phyloP scores from a whole-genome alignment of 2,329 filamentous ascomycete genomes.

The Trichoderma asperellum region DNA sequence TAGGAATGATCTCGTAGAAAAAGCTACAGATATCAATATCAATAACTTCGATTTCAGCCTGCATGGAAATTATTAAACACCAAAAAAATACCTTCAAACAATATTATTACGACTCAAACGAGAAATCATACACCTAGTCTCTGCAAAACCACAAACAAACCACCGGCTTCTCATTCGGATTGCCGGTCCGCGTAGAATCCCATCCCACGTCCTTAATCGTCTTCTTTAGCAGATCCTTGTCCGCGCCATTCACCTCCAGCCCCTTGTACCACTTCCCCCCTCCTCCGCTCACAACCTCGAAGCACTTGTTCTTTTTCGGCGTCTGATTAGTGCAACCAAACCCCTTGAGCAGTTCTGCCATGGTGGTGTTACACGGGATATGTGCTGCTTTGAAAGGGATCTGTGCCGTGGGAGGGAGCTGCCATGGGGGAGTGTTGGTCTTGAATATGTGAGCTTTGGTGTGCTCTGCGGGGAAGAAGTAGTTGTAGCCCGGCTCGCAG shows the following conservation, averaged over 20 bases:
- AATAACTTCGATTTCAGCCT: background rate
- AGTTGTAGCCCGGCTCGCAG: conserved; percentile 65
- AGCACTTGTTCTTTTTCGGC: conserved; percentile 59
- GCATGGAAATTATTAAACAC: background rate
- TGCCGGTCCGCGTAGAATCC: conserved; percentile 55
- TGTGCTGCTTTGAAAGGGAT: conserved; percentile 55
- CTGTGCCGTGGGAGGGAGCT: conserved; percentile 47
- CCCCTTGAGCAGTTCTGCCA: conserved; percentile 61
- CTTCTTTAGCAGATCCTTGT: conserved; percentile 53
- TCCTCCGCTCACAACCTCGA: conserved; percentile 59
- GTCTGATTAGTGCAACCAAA: conserved; percentile 59
- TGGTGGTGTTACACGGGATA: conserved; percentile 56
- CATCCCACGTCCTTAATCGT: conserved; percentile 62
- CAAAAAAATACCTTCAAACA: background rate
- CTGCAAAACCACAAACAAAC: conserved; percentile 66
- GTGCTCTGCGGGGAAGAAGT: conserved; percentile 62
- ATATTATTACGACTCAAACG: background rate
- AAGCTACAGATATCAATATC: too few relatives aligned
- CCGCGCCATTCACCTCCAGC: conserved; percentile 53
- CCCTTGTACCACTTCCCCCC: conserved; percentile 64
- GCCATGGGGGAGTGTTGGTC: conserved; percentile 57
- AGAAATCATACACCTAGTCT: conserved; percentile 40
- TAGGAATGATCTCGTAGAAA: too few relatives aligned
- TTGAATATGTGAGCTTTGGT: conserved; percentile 64
- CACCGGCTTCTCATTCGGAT: conserved; percentile 54